These are phyloP conservation scores for Amanita muscaria DNA, from an alignment of 768 basidiomycete species.

Conservation along the genomic window DNA sequence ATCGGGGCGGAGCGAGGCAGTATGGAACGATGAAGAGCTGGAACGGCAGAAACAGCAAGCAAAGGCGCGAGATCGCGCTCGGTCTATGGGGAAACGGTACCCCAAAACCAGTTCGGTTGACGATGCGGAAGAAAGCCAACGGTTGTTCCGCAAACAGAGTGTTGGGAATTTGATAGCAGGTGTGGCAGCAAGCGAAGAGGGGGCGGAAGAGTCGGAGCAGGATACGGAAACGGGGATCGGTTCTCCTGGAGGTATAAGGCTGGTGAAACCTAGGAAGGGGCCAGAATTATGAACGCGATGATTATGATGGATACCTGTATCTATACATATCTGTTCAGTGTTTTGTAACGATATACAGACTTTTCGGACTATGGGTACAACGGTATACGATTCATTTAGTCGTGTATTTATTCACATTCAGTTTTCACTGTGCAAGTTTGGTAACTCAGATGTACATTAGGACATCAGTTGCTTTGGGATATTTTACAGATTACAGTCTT, in stretches of 20 bases:
- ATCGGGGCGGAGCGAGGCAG: conserved; percentile 30
- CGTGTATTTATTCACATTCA: neutral
- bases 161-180: conserved; percentile 18
- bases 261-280: conserved; percentile 23
- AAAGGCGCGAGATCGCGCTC: conserved; percentile 23
- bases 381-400: no score
- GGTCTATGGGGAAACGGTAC: conserved; percentile 33
- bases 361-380: neutral
- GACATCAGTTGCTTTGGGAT: no score
- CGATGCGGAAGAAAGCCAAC: conserved; percentile 54
- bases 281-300: neutral
- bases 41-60: conserved; percentile 17
- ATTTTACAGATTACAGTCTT: no score
- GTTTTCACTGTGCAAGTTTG: no score
- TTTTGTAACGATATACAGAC: neutral
- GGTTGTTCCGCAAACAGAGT: conserved; percentile 34
- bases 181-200: conserved; percentile 14
- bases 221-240: conserved; percentile 15
- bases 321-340: neutral
- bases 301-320: neutral
- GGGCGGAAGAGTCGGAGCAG: conserved; percentile 21
- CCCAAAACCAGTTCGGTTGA: conserved; percentile 41
- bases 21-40: conserved; percentile 28
- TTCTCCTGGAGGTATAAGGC: conserved; percentile 26
- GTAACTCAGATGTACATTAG: no score